Evolutionary conservation across 768 basidiomycete species (phyloP).

Genomic region (Pulveroboletus frians): DNA sequence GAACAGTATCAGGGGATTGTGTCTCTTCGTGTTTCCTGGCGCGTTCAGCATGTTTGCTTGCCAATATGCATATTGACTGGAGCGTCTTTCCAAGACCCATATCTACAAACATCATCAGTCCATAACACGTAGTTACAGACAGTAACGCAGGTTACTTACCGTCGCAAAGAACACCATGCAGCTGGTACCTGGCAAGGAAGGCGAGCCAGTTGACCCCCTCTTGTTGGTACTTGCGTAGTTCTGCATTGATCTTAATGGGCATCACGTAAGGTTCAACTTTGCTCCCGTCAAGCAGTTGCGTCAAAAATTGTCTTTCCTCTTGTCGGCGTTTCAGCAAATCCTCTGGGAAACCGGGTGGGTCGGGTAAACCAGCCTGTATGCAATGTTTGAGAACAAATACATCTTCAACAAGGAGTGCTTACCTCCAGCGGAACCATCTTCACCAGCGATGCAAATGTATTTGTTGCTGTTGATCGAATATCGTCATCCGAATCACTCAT

Average conservation of each 20-base stretch:
- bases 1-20: slow-evolving; percentile 68
- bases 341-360: slow-evolving; percentile 87
- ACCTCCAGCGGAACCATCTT: slow-evolving; percentile 99
- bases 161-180: slow-evolving; percentile 97
- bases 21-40: slow-evolving; percentile 60
- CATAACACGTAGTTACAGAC: background rate
- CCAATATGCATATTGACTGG: slow-evolving; percentile 95
- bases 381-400: background rate
- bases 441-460: slow-evolving; percentile 92
- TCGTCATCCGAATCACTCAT: slow-evolving; percentile 96
- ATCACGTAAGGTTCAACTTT: slow-evolving; percentile 90
- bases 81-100: slow-evolving; percentile 99
- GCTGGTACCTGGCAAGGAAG: slow-evolving; percentile 94
- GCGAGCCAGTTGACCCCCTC: slow-evolving; percentile 99
- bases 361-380: slow-evolving; percentile 86
- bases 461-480: slow-evolving; percentile 90
- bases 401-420: slow-evolving; percentile 12
- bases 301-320: slow-evolving; percentile 84
- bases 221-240: slow-evolving; percentile 94
- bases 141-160: slow-evolving; percentile 45
- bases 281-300: slow-evolving; percentile 88
- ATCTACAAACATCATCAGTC: slow-evolving; percentile 44
- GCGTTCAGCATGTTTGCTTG: slow-evolving; percentile 90
- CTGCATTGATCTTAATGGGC: slow-evolving; percentile 85
- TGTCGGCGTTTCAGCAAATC: slow-evolving; percentile 84